phyloP scores from a whole-genome alignment of 2,329 filamentous ascomycete species.

The Pyrenophora teres region DNA sequence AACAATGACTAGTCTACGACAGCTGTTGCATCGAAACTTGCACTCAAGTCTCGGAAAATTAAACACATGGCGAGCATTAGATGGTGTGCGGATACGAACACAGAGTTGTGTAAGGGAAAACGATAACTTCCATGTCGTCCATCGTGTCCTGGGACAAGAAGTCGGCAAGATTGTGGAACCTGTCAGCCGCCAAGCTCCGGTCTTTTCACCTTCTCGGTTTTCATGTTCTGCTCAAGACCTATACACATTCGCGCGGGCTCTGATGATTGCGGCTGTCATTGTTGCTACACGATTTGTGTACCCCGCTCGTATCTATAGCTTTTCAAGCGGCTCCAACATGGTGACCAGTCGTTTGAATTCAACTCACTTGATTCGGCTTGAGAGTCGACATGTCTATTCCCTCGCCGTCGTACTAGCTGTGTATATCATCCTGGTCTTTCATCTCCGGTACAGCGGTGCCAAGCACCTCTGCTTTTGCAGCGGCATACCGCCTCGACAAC shows the following conservation, averaged over 20 bases:
- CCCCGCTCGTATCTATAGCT: neutral
- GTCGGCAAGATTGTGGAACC: neutral
- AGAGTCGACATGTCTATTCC: conserved; percentile 4
- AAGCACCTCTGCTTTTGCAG: neutral
- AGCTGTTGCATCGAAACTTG: neutral
- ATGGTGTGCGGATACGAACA: too few species aligned
- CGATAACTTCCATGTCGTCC: too few species aligned
- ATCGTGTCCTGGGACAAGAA: neutral
- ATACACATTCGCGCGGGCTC: neutral
- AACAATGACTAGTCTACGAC: neutral
- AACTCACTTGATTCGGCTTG: neutral
- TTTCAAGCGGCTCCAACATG: too few species aligned
- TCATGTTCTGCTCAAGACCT: neutral
- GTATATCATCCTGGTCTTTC: neutral
- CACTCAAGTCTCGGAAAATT: too few species aligned
- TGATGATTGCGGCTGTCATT: neutral
- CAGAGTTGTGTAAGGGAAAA: too few species aligned
- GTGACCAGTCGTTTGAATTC: conserved; percentile 3
- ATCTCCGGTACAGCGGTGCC: neutral
- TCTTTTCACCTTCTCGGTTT: conserved; percentile 34
- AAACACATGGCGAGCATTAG: too few species aligned
- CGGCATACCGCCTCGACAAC: neutral
- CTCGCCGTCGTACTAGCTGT: neutral
- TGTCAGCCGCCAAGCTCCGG: neutral
- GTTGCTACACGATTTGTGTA: neutral